These are phyloP conservation scores for Phyllosticta citribraziliensis DNA, from an alignment of 2,329 filamentous ascomycete genomes.

Conservation along the genomic window DNA sequence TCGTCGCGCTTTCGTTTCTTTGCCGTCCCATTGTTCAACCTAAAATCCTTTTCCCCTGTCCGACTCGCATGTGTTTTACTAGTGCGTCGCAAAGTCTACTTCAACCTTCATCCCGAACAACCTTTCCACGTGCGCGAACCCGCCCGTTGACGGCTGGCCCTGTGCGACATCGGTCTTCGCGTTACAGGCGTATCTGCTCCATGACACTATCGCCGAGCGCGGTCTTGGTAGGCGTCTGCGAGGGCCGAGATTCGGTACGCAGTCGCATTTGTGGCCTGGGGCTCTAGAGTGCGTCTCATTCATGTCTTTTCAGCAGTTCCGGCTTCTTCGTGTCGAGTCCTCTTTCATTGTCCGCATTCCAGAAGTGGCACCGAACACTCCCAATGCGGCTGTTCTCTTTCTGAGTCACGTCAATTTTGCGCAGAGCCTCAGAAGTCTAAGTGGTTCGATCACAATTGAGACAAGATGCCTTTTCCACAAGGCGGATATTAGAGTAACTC, in stretches of 20 bases:
- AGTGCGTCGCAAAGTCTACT: neutral
- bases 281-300: too few species aligned
- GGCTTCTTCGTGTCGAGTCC: too few species aligned
- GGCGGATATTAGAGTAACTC: too few species aligned
- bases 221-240: neutral
- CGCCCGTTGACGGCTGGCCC: neutral
- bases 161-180: neutral
- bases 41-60: neutral
- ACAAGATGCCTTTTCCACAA: too few species aligned
- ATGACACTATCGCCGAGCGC: neutral
- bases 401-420: neutral
- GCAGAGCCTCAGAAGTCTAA: too few species aligned
- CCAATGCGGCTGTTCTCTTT: neutral
- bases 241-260: neutral
- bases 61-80: neutral
- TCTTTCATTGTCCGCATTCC: neutral
- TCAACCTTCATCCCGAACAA: neutral
- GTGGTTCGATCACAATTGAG: too few species aligned
- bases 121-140: neutral
- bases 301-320: too few species aligned
- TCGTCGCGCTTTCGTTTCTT: neutral
- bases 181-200: neutral
- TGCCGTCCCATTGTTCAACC: neutral
- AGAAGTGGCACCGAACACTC: neutral
- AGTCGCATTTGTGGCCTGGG: too few species aligned